Base-by-base conservation (phyloP, 2,329 filamentous ascomycete genomes). In the Albifimbria verrucaria region DNA sequence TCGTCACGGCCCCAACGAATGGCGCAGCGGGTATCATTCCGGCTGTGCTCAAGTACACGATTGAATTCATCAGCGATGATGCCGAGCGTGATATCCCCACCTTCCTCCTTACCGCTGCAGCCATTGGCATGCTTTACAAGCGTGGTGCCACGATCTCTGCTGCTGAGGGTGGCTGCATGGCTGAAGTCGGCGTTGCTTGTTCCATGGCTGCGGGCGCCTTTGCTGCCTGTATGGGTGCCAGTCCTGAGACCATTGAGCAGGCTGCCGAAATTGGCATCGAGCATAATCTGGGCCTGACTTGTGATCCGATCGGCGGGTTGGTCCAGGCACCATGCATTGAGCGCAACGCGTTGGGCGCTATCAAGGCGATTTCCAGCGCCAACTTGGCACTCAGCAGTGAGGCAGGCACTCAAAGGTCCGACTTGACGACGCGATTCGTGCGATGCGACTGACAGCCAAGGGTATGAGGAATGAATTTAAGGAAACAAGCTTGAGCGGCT, bases 381-480 rank as follows among this genome's bases (percentile, higher is more conserved):
- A 79, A 79, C 53, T 49, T 79, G 42, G 77, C 77, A 0, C 67
- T 79, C 36, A 68, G 65, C 52, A 77, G 74, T 51, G 74, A 73
- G 61, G 67, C 72, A 1, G 74, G 74, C 5, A 76, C 71, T 4
- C 74, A 76, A 77, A 77, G 63, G 77, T 79, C 12, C 67, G 76
- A 23, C 69, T 79, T 4, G 77, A 79, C 52, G 76, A 79, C 52
- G 77, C 77, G 6, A 79, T 79, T 49, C 71, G 73, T 5, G 77
- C 77, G 7, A 79, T 79, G 77, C 67, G 77, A 0, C 56, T 79
- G 15, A 79, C 77, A 0, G 77, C 77, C 3, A 71, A 76, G 63
- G 77, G 77, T 1, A 79, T 79, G 77, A 66, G 77, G 26, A 78
- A 78, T 32, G 77, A 79, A 64, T 79, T 79, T 62, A 79, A 79